These are phyloP conservation scores for Penicillium sp. DNA, from an alignment of 2,329 filamentous ascomycete genomes.

Conservation along the genomic window DNA sequence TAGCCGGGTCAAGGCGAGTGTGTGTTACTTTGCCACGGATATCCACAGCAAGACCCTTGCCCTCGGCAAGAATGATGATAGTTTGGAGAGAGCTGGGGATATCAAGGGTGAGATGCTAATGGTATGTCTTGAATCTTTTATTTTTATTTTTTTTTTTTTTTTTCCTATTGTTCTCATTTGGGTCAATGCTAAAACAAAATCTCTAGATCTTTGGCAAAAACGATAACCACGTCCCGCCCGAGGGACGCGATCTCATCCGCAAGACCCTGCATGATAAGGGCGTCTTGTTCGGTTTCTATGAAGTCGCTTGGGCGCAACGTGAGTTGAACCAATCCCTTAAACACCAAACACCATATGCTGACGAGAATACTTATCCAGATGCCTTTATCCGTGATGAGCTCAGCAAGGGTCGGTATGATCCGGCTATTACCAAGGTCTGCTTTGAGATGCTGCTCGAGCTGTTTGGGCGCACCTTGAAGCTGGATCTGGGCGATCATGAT, in stretches of 20 bases:
- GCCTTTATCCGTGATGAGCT: conserved; percentile 92
- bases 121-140: conserved; percentile 39
- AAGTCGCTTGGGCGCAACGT: conserved; percentile 89
- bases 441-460: conserved; percentile 88
- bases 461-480: conserved; percentile 74
- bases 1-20: conserved; percentile 68
- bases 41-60: conserved; percentile 79
- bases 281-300: conserved; percentile 75
- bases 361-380: conserved; percentile 46
- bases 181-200: background rate
- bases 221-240: conserved; percentile 83
- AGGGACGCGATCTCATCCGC: conserved; percentile 78
- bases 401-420: conserved; percentile 90
- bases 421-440: conserved; percentile 79
- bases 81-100: conserved; percentile 58
- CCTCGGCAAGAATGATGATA: conserved; percentile 62
- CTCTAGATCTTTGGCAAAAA: conserved; percentile 77
- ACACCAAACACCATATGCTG: background rate
- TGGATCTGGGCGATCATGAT: conserved; percentile 70
- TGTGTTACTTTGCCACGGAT: conserved; percentile 92
- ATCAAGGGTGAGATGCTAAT: conserved; percentile 78
- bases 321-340: conserved; percentile 31
- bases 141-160: no score
- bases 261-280: conserved; percentile 75
- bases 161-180: background rate